Base-by-base conservation (phyloP, 768 basidiomycete genomes). In the Thelephora ganbajun region DNA sequence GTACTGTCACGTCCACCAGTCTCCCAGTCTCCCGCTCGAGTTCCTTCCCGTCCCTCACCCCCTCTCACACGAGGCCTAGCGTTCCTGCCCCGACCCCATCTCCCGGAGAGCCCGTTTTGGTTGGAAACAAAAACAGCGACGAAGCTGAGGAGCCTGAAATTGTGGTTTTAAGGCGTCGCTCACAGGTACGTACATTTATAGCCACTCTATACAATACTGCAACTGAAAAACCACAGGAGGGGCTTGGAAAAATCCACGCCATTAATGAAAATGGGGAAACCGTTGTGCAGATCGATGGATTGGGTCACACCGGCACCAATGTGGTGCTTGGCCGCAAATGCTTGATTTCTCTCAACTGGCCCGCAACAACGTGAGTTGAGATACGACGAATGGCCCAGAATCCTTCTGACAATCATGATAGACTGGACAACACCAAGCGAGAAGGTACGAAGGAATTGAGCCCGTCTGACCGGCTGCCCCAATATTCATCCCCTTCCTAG, bases 391-490 rank as follows among this genome's bases (percentile, higher is more conserved):
- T 20, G 14, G 34, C 6, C 23, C 35, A 49, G 46, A 23, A 44
- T 39, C 35, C 43, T 47, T 42, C 20, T 42, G 41, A 44, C 41
- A 33, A 39, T 45, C 6, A 18, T 35, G 26, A 20, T 51, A 87
- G 83, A 19, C 69, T 89, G 46, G 67, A 67, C 46, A 74, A 84
- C 57, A 85, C 83, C 23, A 74, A 83, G 59, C 78, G 85, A 22
- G 83, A 87, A 57, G 86, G 26, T 30, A 30, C 26, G 26, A 30
- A 30, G n/a, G 9, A 30, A 30, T 9, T 30, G 26, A 9, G 26
- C 26, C n/a, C 26, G 26, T 30, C 26, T 30, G 26, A 30, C 9
- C 26, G 9, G 26, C 26, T 9, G 26, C 26, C 4, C 26, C 26
- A 30, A 30, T 30, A 30, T 30, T 30, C 9, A 30, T 4, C 26